phyloP scores from a whole-genome alignment of 208 protist genomes.

The Trypanosoma theileri region DNA sequence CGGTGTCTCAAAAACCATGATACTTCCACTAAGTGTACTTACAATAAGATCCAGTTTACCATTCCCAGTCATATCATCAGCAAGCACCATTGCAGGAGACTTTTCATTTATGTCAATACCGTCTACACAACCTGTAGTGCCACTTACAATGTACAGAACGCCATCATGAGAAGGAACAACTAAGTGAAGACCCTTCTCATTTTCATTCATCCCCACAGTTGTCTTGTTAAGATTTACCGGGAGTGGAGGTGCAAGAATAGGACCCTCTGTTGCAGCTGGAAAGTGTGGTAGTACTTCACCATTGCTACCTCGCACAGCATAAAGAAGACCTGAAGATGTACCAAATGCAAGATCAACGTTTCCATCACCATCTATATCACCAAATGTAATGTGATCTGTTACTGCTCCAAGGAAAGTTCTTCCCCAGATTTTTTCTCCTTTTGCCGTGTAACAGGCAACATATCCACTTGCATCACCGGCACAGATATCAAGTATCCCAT shows the following conservation, averaged over 20 bases:
- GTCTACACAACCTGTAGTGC: conserved; percentile 75
- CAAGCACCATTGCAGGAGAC: conserved; percentile 86
- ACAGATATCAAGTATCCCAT: conserved; percentile 88
- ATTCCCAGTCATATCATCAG: conserved; percentile 89
- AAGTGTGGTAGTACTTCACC: conserved; percentile 63
- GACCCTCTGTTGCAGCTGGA: conserved; percentile 71
- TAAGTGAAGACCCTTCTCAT: conserved; percentile 56
- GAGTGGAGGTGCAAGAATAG: conserved; percentile 71
- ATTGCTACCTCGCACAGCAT: conserved; percentile 67
- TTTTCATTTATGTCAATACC: conserved; percentile 91
- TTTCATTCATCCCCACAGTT: neutral
- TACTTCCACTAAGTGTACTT: conserved; percentile 80
- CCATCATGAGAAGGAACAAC: conserved; percentile 88
- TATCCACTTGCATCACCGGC: conserved; percentile 81
- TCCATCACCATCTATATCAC: conserved; percentile 91
- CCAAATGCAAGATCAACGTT: conserved; percentile 83
- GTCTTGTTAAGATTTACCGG: conserved; percentile 61
- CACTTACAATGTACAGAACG: conserved; percentile 84
- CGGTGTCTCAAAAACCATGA: conserved; percentile 84
- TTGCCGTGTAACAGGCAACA: conserved; percentile 75
- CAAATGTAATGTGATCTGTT: conserved; percentile 69
- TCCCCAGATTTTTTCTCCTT: conserved; percentile 77
- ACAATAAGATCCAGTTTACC: conserved; percentile 90
- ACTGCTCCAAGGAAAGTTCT: conserved; percentile 57
- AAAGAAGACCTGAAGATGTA: conserved; percentile 80